These are phyloP conservation scores for Sclerotinia subarctica DNA, from an alignment of 2,329 filamentous ascomycete genomes.

Conservation along the genomic window DNA sequence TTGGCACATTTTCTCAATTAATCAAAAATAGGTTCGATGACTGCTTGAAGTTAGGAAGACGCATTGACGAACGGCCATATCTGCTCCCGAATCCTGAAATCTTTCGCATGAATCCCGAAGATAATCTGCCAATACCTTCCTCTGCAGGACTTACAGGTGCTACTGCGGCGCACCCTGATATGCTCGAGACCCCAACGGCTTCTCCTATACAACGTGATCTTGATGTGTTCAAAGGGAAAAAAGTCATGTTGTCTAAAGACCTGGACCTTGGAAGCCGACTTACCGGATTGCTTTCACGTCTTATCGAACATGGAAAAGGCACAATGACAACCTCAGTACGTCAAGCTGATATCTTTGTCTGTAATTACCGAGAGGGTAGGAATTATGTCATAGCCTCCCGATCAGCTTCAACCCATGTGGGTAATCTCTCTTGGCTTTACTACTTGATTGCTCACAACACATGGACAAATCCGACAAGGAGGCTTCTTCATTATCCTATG, in stretches of 20 bases:
- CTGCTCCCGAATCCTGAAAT: conserved; percentile 82
- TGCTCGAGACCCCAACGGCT: conserved; percentile 44
- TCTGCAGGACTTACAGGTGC: conserved; percentile 67
- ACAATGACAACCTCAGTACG: conserved; percentile 61
- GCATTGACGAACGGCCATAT: conserved; percentile 87
- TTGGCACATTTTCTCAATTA: conserved; percentile 25
- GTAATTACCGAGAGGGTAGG: conserved; percentile 77
- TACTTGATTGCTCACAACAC: conserved; percentile 83
- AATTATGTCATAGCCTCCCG: conserved; percentile 77
- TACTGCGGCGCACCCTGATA: conserved; percentile 49
- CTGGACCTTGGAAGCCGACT: conserved; percentile 68
- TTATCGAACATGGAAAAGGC: conserved; percentile 72
- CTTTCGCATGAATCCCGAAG: conserved; percentile 56
- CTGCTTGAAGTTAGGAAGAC: conserved; percentile 86
- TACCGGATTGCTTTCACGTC: conserved; percentile 61
- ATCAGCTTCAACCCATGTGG: conserved; percentile 70
- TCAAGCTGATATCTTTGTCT: conserved; percentile 78
- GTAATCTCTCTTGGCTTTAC: conserved; percentile 92
- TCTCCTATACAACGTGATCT: conserved; percentile 50
- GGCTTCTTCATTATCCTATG: conserved; percentile 86
- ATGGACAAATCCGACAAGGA: conserved; percentile 81
- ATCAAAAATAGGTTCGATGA: conserved; percentile 77
- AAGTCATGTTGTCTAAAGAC: conserved; percentile 74
- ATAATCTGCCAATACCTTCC: conserved; percentile 53
- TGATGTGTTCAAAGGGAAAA: conserved; percentile 73